Base-by-base conservation (phyloP, 163 green algal genomes). In the Chloromonas sp. region DNA sequence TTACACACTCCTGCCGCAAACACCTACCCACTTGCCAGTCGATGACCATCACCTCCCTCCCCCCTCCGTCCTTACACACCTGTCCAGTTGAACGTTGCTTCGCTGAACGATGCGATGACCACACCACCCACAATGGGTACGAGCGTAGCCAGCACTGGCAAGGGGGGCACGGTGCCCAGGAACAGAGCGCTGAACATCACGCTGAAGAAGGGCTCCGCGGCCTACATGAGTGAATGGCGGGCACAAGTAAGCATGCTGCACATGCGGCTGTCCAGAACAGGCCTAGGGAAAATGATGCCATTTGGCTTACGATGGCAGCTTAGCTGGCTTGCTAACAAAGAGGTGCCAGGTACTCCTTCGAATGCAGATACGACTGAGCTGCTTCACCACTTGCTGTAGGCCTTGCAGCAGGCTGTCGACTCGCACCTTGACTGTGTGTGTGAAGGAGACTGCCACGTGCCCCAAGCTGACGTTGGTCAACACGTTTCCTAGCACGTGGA, bases 161-260 rank as follows among this genome's bases (percentile, higher is more conserved):
- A 93, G 1, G 95, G 96, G 15, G 93, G 97, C 71, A 85, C 61
- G 70, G 94, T 87, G 59, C 97, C 97, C 60, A 99, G 92, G 66
- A 99, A 91, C 15, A 96, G 61, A 70, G 93, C 90, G 60, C 89
- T 95, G 78, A 99, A 91, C 58, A 96, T 58, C 60, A 98, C 96
- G 0, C 92, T 96, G 90, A 99, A 99, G 92, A 99, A 98, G 59
- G 96, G 96, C 91, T 99, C 96, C 89, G 98, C 93, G 0, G 96
- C 96, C 92, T 94, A 86, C 36, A 36, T 36, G 36, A 36, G 36
- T 36, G 36, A 36, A 36, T 36, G 36, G 36, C 36, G 36, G 36
- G 36, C 36, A 36, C 36, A 36, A 36, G 36, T 36, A 36, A 36
- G 36, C 36, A 36, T 36, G 36, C 36, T 36, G 36, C 36, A 36